phyloP scores from a whole-genome alignment of 768 basidiomycete species.

The Psilocybe cubensis region DNA sequence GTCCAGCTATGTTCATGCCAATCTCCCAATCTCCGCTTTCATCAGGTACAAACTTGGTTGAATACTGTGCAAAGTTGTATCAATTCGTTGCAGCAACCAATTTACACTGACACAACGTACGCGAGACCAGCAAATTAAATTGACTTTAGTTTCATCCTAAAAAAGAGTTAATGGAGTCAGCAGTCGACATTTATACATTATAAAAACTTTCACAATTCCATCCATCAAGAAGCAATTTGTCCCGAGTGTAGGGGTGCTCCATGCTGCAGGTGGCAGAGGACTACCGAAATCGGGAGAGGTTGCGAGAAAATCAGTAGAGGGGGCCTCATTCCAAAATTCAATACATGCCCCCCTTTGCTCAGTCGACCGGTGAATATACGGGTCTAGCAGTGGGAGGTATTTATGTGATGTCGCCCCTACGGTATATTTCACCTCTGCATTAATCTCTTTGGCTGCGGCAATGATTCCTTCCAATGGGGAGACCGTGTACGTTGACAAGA shows the following conservation, averaged over 20 bases:
- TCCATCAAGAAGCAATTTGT: conserved; percentile 44
- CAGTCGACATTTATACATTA: background rate
- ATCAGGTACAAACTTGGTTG: conserved; percentile 50
- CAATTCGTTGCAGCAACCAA: background rate
- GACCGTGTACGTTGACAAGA: conserved; percentile 54
- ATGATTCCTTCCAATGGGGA: conserved; percentile 62
- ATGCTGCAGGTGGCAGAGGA: conserved; percentile 28
- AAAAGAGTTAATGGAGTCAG: background rate
- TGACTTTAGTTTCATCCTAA: conserved; percentile 44
- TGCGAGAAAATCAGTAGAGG: conserved; percentile 36
- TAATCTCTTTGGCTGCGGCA: conserved; percentile 40
- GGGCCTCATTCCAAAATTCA: conserved; percentile 52
- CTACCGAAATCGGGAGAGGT: conserved; percentile 28
- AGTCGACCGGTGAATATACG: conserved; percentile 40
- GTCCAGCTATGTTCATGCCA: conserved; percentile 45
- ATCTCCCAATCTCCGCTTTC: conserved; percentile 57
- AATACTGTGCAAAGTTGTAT: conserved; percentile 29
- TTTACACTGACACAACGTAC: conserved; percentile 32
- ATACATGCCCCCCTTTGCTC: conserved; percentile 42
- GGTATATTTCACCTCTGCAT: conserved; percentile 51
- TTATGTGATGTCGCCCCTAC: conserved; percentile 46
- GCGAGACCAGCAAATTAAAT: conserved; percentile 42
- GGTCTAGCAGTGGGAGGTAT: conserved; percentile 54
- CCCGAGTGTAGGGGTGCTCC: conserved; percentile 40
- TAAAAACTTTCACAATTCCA: conserved; percentile 37